Evolutionary conservation across 768 basidiomycete species (phyloP).

Genomic region (Tricholoma furcatifolium): DNA sequence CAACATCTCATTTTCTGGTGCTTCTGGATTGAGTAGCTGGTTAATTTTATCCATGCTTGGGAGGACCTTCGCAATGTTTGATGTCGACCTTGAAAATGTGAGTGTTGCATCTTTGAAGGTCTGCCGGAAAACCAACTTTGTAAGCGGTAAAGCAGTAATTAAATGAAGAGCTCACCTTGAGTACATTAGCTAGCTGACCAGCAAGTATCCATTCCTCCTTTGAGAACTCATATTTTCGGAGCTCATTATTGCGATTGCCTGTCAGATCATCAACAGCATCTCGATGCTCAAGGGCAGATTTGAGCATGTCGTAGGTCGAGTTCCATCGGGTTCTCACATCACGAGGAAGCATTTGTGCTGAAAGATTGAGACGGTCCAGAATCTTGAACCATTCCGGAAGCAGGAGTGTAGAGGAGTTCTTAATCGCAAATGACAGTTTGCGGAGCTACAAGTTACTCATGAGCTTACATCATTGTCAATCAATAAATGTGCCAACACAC

Average conservation of each 20-base stretch:
- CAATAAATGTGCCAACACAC: neutral
- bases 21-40: conserved; percentile 17
- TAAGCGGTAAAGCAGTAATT: neutral
- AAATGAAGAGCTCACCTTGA: conserved; percentile 22
- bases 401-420: conserved; percentile 26
- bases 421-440: conserved; percentile 12
- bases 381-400: no score
- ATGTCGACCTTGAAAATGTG: conserved; percentile 23
- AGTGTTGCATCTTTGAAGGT: conserved; percentile 29
- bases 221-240: conserved; percentile 15
- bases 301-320: no score
- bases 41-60: conserved; percentile 30
- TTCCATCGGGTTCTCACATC: no score
- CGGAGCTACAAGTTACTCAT: conserved; percentile 13
- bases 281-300: conserved; percentile 23
- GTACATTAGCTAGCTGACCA: conserved; percentile 21
- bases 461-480: neutral
- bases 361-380: no score
- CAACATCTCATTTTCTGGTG: neutral
- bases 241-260: conserved; percentile 2
- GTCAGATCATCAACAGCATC: conserved; percentile 21
- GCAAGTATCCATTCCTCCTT: conserved; percentile 29
- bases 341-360: conserved; percentile 24
- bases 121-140: conserved; percentile 12
- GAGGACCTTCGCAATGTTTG: conserved; percentile 28